phyloP scores from a whole-genome alignment of 306 rosid species.

The Cucumis melo region DNA sequence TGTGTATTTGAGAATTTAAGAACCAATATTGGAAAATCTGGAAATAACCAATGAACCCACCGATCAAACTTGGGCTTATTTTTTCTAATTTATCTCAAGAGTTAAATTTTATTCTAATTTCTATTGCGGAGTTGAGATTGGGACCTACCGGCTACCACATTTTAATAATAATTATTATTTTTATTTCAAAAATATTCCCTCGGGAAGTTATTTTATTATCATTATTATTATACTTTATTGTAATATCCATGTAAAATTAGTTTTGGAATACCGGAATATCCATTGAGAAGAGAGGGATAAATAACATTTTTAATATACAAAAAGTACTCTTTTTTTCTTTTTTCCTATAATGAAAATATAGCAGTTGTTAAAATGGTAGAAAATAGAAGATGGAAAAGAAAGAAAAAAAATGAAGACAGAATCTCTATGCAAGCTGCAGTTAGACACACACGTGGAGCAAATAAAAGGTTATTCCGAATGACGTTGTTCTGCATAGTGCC shows the following conservation, averaged over 20 bases:
- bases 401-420: neutral
- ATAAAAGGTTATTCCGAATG: neutral
- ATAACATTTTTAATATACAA: neutral
- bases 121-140: neutral
- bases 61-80: neutral
- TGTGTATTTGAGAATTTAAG: neutral
- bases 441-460: conserved; percentile 5
- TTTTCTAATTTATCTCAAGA: neutral
- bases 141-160: neutral
- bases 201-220: neutral
- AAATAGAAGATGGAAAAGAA: neutral
- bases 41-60: neutral
- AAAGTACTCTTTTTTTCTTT: neutral
- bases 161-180: too few relatives aligned
- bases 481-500: neutral
- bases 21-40: neutral
- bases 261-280: neutral
- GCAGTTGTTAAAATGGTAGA: neutral
- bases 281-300: neutral
- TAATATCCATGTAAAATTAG: neutral
- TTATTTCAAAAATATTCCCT: neutral
- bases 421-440: conserved; percentile 8
- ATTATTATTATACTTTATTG: neutral
- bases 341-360: neutral
- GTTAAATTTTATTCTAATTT: neutral